Base-by-base conservation (phyloP, 345 rosid genomes). In the Fremontodendron californicum region DNA sequence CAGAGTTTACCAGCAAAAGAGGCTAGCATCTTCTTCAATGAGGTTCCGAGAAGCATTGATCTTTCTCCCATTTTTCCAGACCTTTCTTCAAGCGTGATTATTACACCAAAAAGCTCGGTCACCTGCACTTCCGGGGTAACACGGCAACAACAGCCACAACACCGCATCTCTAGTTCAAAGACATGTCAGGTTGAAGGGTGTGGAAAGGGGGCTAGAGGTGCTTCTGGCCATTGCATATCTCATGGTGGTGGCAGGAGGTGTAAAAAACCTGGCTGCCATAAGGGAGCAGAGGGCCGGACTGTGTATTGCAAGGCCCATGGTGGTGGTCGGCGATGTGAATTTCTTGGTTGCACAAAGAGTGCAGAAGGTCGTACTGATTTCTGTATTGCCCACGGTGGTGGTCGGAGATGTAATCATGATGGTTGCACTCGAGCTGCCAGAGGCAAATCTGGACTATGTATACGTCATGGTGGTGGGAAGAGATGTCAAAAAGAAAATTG, bases 181-280 rank as follows among this genome's bases (percentile, higher is more conserved):
- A 82, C 78, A 69, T 95, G 99, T 80, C 96, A 87, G 87, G 84
- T 93, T 29, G 97, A 95, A 80, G 98, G 99, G 73, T 95, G 99
- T 83, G 96, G 86, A 69, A 95, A 92, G 85, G 97, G 99, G 76
- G 99, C 99, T 55, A 93, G 99, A 86, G 98, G 99, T 78, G 99
- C 99, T 62, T 90, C 99, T n/a, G 98, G 97, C 39, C 96, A 88
- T 68, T 95, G 99, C 68, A 95, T 95, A 46, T 95, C 98, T 51
- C 99, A 95, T 79, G 99, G 99, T 58, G 98, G 99, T 77, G 99
- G 99, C 57, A 83, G 97, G 58, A 90, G 99, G 84, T 95, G 99
- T 82, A 94, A 92, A 82, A 90, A 86, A 83, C 85, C 84, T 35
- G 99, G 94, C 49, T 95, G 99, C 81, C 92, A 87, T 79, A 95